phyloP scores from a whole-genome alignment of 2,329 filamentous ascomycete genomes.

The Metarhizium guizhouense region DNA sequence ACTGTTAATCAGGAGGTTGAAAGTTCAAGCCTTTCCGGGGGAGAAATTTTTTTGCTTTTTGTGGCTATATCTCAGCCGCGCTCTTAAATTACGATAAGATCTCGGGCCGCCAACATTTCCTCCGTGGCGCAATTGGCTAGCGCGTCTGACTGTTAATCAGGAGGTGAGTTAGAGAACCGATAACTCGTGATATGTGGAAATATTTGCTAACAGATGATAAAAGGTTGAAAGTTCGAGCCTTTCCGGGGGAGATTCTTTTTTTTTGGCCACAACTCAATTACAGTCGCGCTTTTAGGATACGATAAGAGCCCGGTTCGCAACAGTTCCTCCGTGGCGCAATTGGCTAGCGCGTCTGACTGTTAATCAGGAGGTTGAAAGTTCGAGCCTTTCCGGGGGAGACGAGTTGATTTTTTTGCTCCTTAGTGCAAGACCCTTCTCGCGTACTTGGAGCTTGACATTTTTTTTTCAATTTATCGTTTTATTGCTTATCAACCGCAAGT shows the following conservation, averaged over 20 bases:
- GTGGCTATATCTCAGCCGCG: too few species aligned
- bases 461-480: too few species aligned
- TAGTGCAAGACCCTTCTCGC: too few species aligned
- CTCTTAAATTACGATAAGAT: too few species aligned
- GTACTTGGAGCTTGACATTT: too few species aligned
- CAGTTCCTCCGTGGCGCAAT: slow-evolving; percentile 32
- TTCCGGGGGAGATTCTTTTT: neutral
- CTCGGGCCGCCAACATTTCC: slow-evolving; percentile 1
- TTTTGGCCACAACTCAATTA: too few species aligned
- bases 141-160: slow-evolving; percentile 50
- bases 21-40: neutral
- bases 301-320: neutral
- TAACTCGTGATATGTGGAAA: too few species aligned
- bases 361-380: slow-evolving; percentile 26
- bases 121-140: slow-evolving; percentile 45
- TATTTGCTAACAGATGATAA: too few species aligned
- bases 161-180: neutral
- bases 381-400: neutral
- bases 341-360: slow-evolving; percentile 54
- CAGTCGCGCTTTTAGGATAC: too few species aligned
- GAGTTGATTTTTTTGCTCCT: too few species aligned
- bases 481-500: too few species aligned
- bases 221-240: slow-evolving; percentile 10
- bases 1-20: slow-evolving; percentile 38
- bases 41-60: neutral